Evolutionary conservation across 768 basidiomycete species (phyloP).

Genomic region (Vishniacozyma victoriae): DNA sequence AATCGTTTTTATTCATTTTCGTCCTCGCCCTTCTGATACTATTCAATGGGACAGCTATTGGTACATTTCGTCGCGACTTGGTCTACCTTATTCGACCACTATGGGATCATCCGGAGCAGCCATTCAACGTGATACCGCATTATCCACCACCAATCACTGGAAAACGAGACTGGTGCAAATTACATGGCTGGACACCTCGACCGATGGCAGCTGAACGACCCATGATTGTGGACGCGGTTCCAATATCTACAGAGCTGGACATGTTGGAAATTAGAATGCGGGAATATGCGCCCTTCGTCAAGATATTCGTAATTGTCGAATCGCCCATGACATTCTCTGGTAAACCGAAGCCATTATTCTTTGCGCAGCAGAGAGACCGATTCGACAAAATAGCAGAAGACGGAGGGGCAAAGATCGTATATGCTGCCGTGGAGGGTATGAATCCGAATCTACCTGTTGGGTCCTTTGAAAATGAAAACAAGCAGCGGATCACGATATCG

Average conservation of each 20-base stretch:
- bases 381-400: constrained; percentile 11
- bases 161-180: constrained; percentile 7
- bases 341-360: constrained; percentile 17
- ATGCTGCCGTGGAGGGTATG: constrained; percentile 9
- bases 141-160: constrained; percentile 4
- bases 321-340: constrained; percentile 25
- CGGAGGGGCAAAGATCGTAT: constrained; percentile 4
- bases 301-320: constrained; percentile 26
- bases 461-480: constrained; percentile 20
- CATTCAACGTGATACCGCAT: constrained; percentile 10
- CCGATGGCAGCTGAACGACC: not conserved
- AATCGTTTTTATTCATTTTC: not conserved
- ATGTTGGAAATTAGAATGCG: constrained; percentile 30
- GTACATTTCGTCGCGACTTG: constrained; percentile 13
- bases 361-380: constrained; percentile 9
- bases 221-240: constrained; percentile 19
- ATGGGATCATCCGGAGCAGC: constrained; percentile 16
- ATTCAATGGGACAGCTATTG: not conserved
- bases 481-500: constrained; percentile 5
- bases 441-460: constrained; percentile 5
- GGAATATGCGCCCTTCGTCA: constrained; percentile 21
- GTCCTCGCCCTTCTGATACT: not conserved
- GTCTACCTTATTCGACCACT: constrained; percentile 19
- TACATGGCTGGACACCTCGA: constrained; percentile 15
- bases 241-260: constrained; percentile 26